Evolutionary conservation across 2,329 filamentous ascomycete genomes (phyloP), one percentile per base, ranked within the genome.

Genomic region (Aureobasidium subglaciale): DNA sequence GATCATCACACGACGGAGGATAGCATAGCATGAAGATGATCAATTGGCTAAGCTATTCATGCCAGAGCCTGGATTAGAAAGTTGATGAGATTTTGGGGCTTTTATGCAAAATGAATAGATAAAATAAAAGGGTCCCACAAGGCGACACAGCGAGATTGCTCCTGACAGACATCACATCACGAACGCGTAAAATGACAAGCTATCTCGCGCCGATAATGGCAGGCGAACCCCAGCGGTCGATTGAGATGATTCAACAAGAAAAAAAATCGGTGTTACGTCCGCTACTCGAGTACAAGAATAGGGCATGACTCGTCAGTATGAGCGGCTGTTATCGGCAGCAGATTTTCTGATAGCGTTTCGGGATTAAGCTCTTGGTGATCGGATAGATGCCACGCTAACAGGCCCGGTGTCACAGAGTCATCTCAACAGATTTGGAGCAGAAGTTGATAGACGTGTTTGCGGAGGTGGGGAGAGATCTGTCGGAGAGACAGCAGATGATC

Each of bases 361-460:
- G 45, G 32, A 40, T 52, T 52, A 22, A 41, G 13, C 24, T 40
- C 18, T 27, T 41, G 25, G 35, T 30, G 25, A 41, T 41, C 48
- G 48, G 48, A 52, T 16, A 52, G 48, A 38, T 50, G 18, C 15
- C n/a, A n/a, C 46, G 34, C 46, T 50, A 50, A 50, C n/a, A 50
- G 25, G 35, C 16, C 25, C 48, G 48, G 48, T 41, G 48, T 52
- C 24, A 52, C 48, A 52, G 35, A 8, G 20, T 32, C 16, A 20
- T 32, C 48, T 41, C 48, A 52, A 52, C 48, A 40, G 24, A 40
- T 52, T 52, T 24, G 16, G 8, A n/a, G 11, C 35, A 24, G 6
- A 41, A 3, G 24, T 9, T 16, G 35, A 30, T 32, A 9, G 18
- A 15, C 13, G 3, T 11, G 13, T 11, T 2, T 52, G 48, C 8